Evolutionary conservation across 2,329 filamentous ascomycete genomes (phyloP).

Genomic region (Sclerotinia trifoliorum): DNA sequence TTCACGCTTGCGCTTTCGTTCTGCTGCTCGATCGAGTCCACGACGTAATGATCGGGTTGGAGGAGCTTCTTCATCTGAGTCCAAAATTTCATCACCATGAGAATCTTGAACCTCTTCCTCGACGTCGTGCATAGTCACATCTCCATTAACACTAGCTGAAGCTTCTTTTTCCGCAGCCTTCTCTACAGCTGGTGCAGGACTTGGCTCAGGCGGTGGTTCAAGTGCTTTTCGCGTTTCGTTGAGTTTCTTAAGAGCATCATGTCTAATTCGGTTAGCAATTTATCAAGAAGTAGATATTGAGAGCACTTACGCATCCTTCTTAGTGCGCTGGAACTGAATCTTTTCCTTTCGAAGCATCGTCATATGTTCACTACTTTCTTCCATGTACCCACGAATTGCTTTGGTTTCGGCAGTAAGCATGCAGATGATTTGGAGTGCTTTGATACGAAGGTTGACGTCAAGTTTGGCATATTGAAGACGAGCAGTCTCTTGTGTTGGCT

Average conservation of each 20-base stretch:
- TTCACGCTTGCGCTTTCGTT: constrained; percentile 75
- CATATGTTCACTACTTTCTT: constrained; percentile 91
- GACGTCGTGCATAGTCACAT: constrained; percentile 60
- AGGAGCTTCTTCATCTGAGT: constrained; percentile 67
- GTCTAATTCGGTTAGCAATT: constrained; percentile 47
- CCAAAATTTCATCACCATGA: constrained; percentile 58
- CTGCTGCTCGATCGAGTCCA: constrained; percentile 66
- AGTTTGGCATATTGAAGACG: constrained; percentile 69
- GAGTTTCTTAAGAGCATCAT: constrained; percentile 68
- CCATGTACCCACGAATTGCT: constrained; percentile 82
- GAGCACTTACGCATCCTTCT: constrained; percentile 60
- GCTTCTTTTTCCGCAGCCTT: constrained; percentile 10
- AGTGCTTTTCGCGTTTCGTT: constrained; percentile 73
- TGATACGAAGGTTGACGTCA: constrained; percentile 78
- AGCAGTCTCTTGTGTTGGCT: constrained; percentile 74
- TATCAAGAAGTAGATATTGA: background rate
- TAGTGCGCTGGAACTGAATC: constrained; percentile 83
- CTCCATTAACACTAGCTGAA: constrained; percentile 45
- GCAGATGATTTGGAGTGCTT: constrained; percentile 80
- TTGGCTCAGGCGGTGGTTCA: constrained; percentile 64
- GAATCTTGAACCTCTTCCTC: constrained; percentile 62
- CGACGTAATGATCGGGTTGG: constrained; percentile 58
- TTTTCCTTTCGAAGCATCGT: constrained; percentile 93
- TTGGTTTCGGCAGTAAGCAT: constrained; percentile 85
- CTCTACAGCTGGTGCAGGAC: constrained; percentile 44